These are phyloP conservation scores for Endoconidiophora laricicola DNA, from an alignment of 2,329 filamentous ascomycete genomes.

Conservation along the genomic window DNA sequence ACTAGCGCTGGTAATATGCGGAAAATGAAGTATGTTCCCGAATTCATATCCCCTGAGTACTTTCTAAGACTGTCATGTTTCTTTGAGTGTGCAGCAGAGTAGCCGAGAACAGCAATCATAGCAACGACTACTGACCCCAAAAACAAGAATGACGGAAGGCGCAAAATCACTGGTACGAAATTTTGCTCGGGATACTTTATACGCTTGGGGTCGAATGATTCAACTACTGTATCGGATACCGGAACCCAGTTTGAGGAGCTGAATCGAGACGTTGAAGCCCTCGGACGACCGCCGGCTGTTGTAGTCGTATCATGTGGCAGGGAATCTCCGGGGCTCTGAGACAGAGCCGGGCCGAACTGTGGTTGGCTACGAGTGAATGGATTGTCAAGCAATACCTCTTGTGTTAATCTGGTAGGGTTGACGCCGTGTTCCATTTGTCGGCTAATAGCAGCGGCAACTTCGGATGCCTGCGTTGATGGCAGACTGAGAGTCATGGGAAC, in stretches of 20 bases:
- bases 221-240: conserved; percentile 19
- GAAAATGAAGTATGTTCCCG: conserved; percentile 67
- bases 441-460: conserved; percentile 4
- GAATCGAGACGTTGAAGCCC: conserved; percentile 1
- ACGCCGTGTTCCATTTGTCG: conserved; percentile 4
- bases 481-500: conserved; percentile 14
- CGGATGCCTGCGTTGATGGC: neutral
- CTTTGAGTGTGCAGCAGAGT: conserved; percentile 53
- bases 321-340: neutral
- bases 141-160: conserved; percentile 43
- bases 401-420: neutral
- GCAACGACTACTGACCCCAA: conserved; percentile 45
- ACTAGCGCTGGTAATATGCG: conserved; percentile 69
- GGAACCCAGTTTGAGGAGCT: conserved; percentile 18
- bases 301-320: neutral
- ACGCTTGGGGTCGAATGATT: conserved; percentile 24
- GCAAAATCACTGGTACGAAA: conserved; percentile 56
- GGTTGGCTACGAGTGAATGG: neutral
- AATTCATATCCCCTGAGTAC: conserved; percentile 51
- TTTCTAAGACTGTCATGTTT: conserved; percentile 46
- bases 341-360: neutral
- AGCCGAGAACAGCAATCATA: conserved; percentile 57
- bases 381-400: neutral
- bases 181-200: conserved; percentile 35
- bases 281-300: neutral